Evolutionary conservation across 129 eudicot genomes (phyloP).

Genomic region (Heracleum sosnowskyi): DNA sequence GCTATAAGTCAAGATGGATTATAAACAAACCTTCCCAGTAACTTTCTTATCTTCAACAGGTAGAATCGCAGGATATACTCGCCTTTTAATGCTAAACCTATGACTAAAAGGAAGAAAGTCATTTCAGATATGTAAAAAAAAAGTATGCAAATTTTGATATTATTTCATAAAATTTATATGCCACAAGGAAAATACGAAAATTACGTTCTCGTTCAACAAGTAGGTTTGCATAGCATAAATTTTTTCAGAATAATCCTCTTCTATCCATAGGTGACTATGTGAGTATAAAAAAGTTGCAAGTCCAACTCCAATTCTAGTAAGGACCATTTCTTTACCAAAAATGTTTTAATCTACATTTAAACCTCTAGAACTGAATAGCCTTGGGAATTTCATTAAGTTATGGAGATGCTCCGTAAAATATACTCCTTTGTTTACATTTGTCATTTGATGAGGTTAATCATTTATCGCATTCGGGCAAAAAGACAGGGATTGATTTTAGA

Average conservation of each 20-base stretch:
- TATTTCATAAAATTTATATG: too few relatives aligned
- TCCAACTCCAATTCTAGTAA: background rate
- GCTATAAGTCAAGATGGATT: background rate
- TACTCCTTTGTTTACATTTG: too few relatives aligned
- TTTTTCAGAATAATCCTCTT: too few relatives aligned
- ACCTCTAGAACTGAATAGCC: background rate
- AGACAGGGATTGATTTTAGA: background rate
- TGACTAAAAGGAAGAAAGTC: conserved; percentile 35
- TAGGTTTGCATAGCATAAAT: background rate
- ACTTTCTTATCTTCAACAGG: conserved; percentile 70
- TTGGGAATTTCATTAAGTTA: background rate
- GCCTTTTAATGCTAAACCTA: conserved; percentile 84
- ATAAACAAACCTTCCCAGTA: conserved; percentile 54
- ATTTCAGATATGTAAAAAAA: background rate
- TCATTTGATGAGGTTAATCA: too few relatives aligned
- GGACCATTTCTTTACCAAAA: background rate
- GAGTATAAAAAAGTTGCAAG: background rate
- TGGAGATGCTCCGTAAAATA: too few relatives aligned
- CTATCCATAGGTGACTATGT: too few relatives aligned
- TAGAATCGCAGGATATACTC: conserved; percentile 78
- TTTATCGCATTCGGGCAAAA: background rate
- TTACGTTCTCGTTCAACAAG: background rate
- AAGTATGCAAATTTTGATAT: background rate
- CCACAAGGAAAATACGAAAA: background rate
- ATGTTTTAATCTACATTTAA: background rate